Base-by-base conservation (phyloP, 352 stramenopile species). In the Aphanomyces stellatus region DNA sequence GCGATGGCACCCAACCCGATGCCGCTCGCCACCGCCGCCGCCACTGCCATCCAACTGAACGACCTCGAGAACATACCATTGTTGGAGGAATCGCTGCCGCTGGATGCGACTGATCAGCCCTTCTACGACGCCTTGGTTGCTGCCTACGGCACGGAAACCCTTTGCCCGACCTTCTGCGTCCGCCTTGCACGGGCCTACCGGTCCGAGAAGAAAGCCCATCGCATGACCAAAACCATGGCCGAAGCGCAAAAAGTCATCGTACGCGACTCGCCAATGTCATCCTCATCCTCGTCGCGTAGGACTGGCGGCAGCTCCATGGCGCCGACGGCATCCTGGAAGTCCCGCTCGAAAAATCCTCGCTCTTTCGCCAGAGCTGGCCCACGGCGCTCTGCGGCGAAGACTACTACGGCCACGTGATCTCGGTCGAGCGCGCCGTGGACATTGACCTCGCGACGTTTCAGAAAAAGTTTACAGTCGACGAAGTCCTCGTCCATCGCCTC, bases 331-430 rank as follows among this genome's bases (percentile, higher is more conserved):
- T 90, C 33, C 66, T 91, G 2, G 73, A 65, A 5, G 71, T 70
- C 27, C 75, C 87, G 30, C 64, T 91, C 19, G 74, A 85, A 17
- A 71, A 77, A 40, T 77, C 71, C 34, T 86, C 87, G 48, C 25
- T 85, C 24, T 88, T 80, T 65, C 85, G 77, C 48, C 76, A 89
- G 22, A 86, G 68, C 62, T 90, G 81, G 78, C 81, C 74, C 0
- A 76, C 65, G 2, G 75, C 78, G 61, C 66, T 88, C 28, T 88
- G 89, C 61, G 82, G 85, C 25, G 82, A 91, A 69, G 85, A 93
- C 70, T 78, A 71, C 22, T 81, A 88, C 17, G 82, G 85, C 3
- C 82, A 93, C 68, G 31, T 91, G 17, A 77, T 93, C 37, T 76
- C 74, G 0, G 73, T 90, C 19, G 85, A 93, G 31, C 79, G 79